Evolutionary conservation across 2,329 filamentous ascomycete genomes (phyloP).

Genomic region (Chrysoporthe deuterocubensis): DNA sequence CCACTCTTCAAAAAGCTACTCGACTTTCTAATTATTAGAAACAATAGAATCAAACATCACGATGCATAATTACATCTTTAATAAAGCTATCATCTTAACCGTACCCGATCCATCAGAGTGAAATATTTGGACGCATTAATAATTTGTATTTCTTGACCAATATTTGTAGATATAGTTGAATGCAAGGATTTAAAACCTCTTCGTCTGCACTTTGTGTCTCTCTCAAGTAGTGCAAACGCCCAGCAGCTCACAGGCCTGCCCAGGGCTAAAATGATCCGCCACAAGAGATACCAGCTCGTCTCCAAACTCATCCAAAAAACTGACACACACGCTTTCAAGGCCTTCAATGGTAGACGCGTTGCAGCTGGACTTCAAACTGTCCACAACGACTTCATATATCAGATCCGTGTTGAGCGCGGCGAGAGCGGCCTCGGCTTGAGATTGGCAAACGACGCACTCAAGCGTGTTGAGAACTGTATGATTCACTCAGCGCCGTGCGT

Average conservation of each 20-base stretch:
- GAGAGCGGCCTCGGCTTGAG: conserved; percentile 3
- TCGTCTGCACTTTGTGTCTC: not conserved
- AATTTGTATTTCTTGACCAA: not conserved
- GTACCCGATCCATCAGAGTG: not conserved
- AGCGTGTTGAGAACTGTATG: not conserved
- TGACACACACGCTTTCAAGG: not conserved
- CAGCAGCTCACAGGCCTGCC: not conserved
- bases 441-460: not conserved
- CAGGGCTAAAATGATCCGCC: not conserved
- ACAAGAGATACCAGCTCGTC: not conserved
- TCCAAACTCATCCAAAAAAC: not conserved
- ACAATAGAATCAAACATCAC: not conserved
- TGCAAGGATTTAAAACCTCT: not conserved
- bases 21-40: not conserved
- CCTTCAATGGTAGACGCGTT: not conserved
- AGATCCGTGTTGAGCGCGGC: not conserved
- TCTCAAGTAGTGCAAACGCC: not conserved
- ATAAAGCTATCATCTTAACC: no score
- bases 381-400: not conserved
- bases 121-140: not conserved
- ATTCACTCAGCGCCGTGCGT: not conserved
- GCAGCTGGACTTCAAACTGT: not conserved
- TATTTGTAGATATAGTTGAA: not conserved
- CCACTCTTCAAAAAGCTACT: not conserved
- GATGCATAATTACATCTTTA: not conserved